Percentiles rank a stretch among this genome's conserved stretches.
Conservation (phyloP, 495 filamentous ascomycete species). For the Gamarada debralockiae region DNA sequence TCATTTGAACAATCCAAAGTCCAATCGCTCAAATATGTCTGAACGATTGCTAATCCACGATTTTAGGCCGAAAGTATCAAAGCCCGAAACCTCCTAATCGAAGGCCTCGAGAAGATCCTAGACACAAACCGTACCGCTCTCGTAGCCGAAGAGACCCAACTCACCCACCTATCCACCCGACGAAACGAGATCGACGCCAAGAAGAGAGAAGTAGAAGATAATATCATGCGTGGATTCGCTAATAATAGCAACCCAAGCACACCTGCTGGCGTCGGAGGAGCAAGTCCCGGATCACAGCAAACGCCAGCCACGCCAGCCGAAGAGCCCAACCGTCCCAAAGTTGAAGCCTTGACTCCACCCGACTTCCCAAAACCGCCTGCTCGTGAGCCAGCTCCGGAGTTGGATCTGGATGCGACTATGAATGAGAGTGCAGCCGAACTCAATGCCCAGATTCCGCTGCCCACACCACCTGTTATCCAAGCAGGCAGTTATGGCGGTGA, state of each 20-base stretch:
- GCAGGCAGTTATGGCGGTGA: slow-evolving; percentile 47
- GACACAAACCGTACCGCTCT: slow-evolving; percentile 68
- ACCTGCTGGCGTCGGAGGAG: slow-evolving; percentile 30
- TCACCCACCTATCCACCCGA: slow-evolving; percentile 53
- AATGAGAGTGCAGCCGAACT: slow-evolving; percentile 5
- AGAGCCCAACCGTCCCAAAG: slow-evolving; percentile 63
- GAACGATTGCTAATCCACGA: too few relatives aligned
- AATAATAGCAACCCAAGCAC: slow-evolving; percentile 36
- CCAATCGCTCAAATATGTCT: too few relatives aligned
- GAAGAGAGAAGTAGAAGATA: slow-evolving; percentile 83
- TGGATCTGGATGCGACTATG: slow-evolving; percentile 30
- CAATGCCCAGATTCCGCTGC: slow-evolving; percentile 6
- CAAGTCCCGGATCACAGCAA: slow-evolving; percentile 26
- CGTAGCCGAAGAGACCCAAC: slow-evolving; percentile 59
- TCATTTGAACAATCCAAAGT: too few relatives aligned
- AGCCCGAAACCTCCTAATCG: slow-evolving; percentile 71
- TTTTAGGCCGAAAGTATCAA: slow-evolving; percentile 72
- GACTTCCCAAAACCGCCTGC: slow-evolving; percentile 36
- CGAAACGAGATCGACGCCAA: slow-evolving; percentile 65
- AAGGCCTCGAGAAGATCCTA: slow-evolving; percentile 78
- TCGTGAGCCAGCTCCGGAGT: slow-evolving; percentile 21
- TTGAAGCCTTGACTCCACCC: slow-evolving; percentile 83
- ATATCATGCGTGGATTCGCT: slow-evolving; percentile 77
- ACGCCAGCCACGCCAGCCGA: slow-evolving; percentile 32
- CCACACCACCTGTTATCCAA: slow-evolving; percentile 30